A percentile compares a stretch with the other conserved stretches of the same genome.
Evolutionary conservation across 2,329 filamentous ascomycete species (phyloP).

Genomic region (Verticillium alfalfae): DNA sequence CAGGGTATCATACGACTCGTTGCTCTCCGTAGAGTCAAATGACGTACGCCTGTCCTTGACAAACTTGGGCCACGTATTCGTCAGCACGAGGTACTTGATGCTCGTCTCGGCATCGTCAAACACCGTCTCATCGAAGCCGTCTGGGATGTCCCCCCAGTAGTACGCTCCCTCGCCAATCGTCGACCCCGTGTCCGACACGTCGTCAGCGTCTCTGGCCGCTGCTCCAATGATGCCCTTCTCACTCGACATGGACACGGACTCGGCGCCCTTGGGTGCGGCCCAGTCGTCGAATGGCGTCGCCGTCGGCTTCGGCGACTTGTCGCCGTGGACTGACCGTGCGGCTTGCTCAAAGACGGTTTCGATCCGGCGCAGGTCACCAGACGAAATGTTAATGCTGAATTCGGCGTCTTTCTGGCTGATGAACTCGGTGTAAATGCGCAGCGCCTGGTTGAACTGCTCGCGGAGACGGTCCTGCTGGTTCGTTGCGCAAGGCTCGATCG

Average conservation of each 20-base stretch:
- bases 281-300: slow-evolving; percentile 37
- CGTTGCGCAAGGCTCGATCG: neutral
- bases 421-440: slow-evolving; percentile 57
- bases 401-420: slow-evolving; percentile 56
- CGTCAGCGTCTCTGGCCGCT: slow-evolving; percentile 17
- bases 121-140: slow-evolving; percentile 36
- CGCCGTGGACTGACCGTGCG: slow-evolving; percentile 37
- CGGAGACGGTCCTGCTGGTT: slow-evolving; percentile 28
- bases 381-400: slow-evolving; percentile 63
- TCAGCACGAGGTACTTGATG: slow-evolving; percentile 46
- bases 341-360: slow-evolving; percentile 51
- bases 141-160: slow-evolving; percentile 23
- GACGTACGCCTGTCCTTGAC: slow-evolving; percentile 13
- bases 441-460: slow-evolving; percentile 50
- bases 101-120: slow-evolving; percentile 50
- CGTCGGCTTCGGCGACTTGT: slow-evolving; percentile 29
- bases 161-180: slow-evolving; percentile 1
- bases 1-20: slow-evolving; percentile 2
- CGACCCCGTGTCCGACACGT: neutral
- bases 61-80: slow-evolving; percentile 23
- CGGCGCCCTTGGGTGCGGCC: neutral
- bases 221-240: neutral
- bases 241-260: neutral
- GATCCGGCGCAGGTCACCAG: slow-evolving; percentile 46
- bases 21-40: slow-evolving; percentile 6